Base-by-base conservation (phyloP, 1,284 basidiomycete species). In the Trametes sp. region DNA sequence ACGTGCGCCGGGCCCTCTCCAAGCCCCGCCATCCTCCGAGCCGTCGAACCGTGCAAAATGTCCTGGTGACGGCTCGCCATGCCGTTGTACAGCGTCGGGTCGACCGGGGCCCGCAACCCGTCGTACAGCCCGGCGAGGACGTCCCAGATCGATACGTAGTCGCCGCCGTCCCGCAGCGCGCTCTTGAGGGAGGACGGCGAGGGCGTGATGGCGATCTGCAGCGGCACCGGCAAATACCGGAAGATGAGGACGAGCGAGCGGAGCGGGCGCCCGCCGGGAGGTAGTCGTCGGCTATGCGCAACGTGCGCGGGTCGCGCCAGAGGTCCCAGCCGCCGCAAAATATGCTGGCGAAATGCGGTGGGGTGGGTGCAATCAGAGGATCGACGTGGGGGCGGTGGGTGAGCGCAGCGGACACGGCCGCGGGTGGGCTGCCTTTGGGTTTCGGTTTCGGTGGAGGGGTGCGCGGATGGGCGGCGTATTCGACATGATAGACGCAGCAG, bases 231-330 rank as follows among this genome's bases (percentile, higher is more conserved):
- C 4, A 63, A 42, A 23, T 36, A 28, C 2, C 53, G 62, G 41
- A 58, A 57, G 26, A 53, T 42, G 24, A 63, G 62, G 16, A 63
- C 57, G 19, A 63, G 41, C 33, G 54, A 57, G 19, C 44, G 48
- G 26, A 57, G 45, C 11, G 53, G 51, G 11, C 16, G 54, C 21
- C 33, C 42, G 33, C 51, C 50, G 9, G 14, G 3, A 4, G 13
- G 38, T 19, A 19, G 6, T 6, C 38, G 38, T 41, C 38, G 9
- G 38, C n/a, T 14, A n/a, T 19, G 13, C 38, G 38, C 38, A 41
- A 19, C 19, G 10, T 41, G 38, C 19, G 38, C 4, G 16, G 13
- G 19, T 41, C 38, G 38, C 16, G 16, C 14, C n/a, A n/a, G 19
- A 41, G 38, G 38, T 41, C 38, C 38, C 38, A 41, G 16, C 38